Evolutionary conservation across 108 stramenopile species (phyloP), one percentile per base, ranked within the genome.

Genomic region (Stephanodiscus triporus): DNA sequence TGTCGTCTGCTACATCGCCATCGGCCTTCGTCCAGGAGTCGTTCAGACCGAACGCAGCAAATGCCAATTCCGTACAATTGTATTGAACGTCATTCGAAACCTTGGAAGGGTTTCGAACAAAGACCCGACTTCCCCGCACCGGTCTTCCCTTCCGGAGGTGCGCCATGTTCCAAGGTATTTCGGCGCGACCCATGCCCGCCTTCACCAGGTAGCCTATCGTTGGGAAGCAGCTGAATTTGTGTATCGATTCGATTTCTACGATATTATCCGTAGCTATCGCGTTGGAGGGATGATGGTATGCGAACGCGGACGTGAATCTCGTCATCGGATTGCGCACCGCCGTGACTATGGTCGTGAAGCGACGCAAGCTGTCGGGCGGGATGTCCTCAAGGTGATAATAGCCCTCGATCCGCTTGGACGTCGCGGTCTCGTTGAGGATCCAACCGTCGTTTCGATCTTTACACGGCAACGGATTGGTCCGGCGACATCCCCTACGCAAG

Each of bases 401-500:
- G n/a, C 27, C 26, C 23, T 27, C 53, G 10, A 70, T 59, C 19
- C 69, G 55, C 20, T 32, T 26, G 3, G 69, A 70, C 26, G 57
- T 38, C 32, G 57, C n/a, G 0, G 69, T 70, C 32, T 70, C 69
- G 27, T 70, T 59, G 42, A 0, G 16, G 17, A 34, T 58, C 56
- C 56, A 70, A 0, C 56, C 56, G 20, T 70, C 69, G 19, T 2
- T 56, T 9, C 68, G 29, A 14, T 24, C 37, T 3, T 4, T 58
- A 42, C 69, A 70, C 34, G 69, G 38, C n/a, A 22, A n/a, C 40
- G 57, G 40, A 19, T 55, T 58, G 27, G 16, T 27, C 8, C 38
- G 9, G 17, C 43, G 57, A 56, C 88, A 89, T 11, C 88, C 88
- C 48, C 84, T 76, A 2, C 85, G 84, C 9, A 89, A 34, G 54